A percentile compares a stretch with the other conserved stretches of the same genome.
Conservation (phyloP, 768 basidiomycete species). For the Boletus tylopilopsis region DNA sequence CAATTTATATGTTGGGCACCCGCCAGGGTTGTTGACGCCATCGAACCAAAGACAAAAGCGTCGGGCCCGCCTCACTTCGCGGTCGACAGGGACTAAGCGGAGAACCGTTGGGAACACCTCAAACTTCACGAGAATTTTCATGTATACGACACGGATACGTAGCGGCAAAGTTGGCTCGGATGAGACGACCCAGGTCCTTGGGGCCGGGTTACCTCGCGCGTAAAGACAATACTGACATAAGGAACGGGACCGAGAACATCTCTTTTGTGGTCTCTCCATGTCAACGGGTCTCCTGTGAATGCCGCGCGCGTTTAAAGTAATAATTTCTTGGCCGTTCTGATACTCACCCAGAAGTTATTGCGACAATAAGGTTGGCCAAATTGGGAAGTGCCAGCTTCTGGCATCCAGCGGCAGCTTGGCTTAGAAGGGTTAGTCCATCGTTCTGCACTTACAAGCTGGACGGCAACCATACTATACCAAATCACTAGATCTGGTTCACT, state of each 20-base stretch:
- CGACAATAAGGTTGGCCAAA: slow-evolving; percentile 29
- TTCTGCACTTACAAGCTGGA: too few species aligned
- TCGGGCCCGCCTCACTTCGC: slow-evolving; percentile 29
- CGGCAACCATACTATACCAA: neutral
- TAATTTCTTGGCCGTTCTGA: slow-evolving; percentile 7
- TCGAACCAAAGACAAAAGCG: slow-evolving; percentile 33
- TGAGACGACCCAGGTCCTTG: slow-evolving; percentile 19
- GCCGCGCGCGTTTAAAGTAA: slow-evolving; percentile 3
- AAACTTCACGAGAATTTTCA: slow-evolving; percentile 25
- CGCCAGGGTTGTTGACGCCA: slow-evolving; percentile 21
- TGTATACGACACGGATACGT: slow-evolving; percentile 27
- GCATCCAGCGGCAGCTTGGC: neutral
- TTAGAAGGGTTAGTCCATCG: slow-evolving; percentile 5
- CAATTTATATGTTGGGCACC: slow-evolving; percentile 31
- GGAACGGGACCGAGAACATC: slow-evolving; percentile 25
- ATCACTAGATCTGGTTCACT: neutral
- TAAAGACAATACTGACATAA: slow-evolving; percentile 27
- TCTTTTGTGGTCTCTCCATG: slow-evolving; percentile 34
- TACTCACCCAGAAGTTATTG: slow-evolving; percentile 20
- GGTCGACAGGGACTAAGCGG: slow-evolving; percentile 31
- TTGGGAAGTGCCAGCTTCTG: slow-evolving; percentile 22
- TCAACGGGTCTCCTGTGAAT: slow-evolving; percentile 31
- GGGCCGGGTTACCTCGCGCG: slow-evolving; percentile 21
- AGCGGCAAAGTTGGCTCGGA: slow-evolving; percentile 19
- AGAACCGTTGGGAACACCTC: slow-evolving; percentile 23